phyloP scores from a whole-genome alignment of 2,329 filamentous ascomycete species.

The Aspergillus piperis region DNA sequence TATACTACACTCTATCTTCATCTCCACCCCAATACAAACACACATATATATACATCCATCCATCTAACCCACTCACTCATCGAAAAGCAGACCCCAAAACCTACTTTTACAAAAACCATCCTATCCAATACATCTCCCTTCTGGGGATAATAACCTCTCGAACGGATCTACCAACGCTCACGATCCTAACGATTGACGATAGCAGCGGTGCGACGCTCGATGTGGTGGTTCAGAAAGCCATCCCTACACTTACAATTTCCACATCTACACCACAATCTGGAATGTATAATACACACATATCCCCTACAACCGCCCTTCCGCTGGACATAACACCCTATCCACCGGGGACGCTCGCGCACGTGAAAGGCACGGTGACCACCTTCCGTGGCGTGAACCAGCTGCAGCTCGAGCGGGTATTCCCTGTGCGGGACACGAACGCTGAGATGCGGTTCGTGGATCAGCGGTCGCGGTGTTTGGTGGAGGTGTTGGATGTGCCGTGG shows the following conservation, averaged over 20 bases:
- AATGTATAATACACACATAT: neutral
- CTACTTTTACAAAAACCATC: conserved; percentile 71
- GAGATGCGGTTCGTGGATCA: conserved; percentile 58
- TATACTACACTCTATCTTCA: neutral
- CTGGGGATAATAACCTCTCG: conserved; percentile 68
- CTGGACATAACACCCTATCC: conserved; percentile 51
- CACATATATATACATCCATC: no score
- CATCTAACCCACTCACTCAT: no score
- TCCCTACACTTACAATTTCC: neutral
- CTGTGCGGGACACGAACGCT: conserved; percentile 54
- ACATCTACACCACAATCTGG: no score
- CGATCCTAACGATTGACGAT: conserved; percentile 61
- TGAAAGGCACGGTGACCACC: conserved; percentile 57
- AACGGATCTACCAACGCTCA: conserved; percentile 55
- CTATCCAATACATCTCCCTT: conserved; percentile 73
- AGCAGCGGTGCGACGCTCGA: conserved; percentile 62
- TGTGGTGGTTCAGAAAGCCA: conserved; percentile 48
- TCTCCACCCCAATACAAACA: neutral
- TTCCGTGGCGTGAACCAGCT: conserved; percentile 57
- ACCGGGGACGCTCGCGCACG: conserved; percentile 55
- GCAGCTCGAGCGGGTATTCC: conserved; percentile 54
- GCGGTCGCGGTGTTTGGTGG: conserved; percentile 50
- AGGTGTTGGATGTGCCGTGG: conserved; percentile 58
- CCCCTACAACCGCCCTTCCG: conserved; percentile 34
- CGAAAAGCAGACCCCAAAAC: conserved; percentile 53